These are phyloP conservation scores for Basidiobolus meristosporus DNA, from an alignment of 371 early-diverging fungal species.

Conservation along the genomic window DNA sequence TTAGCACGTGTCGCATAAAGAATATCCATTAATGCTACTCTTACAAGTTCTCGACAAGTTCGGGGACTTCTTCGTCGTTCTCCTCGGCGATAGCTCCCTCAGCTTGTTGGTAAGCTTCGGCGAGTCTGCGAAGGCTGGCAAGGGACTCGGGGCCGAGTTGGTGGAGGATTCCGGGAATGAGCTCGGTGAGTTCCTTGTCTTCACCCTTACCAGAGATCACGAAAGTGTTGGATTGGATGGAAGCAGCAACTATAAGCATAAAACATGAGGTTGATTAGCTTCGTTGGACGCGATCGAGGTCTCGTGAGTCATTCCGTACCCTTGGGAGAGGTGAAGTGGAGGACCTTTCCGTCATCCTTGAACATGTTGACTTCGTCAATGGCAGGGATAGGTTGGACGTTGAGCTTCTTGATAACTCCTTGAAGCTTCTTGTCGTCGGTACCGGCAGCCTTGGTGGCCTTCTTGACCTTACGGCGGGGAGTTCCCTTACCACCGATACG, in stretches of 20 bases:
- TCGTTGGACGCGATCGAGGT: too few relatives aligned
- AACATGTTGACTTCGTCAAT: slow-evolving; percentile 99
- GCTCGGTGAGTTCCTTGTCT: slow-evolving; percentile 51
- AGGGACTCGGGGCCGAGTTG: slow-evolving; percentile 92
- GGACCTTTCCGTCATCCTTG: slow-evolving; percentile 80
- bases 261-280: too few relatives aligned
- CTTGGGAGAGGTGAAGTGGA: slow-evolving; percentile 82
- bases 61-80: slow-evolving; percentile 56
- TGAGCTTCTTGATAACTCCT: slow-evolving; percentile 67
- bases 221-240: background rate
- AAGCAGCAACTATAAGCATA: background rate
- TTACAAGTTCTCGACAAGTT: slow-evolving; percentile 27
- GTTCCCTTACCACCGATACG: slow-evolving; percentile 83
- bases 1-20: too few relatives aligned
- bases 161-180: slow-evolving; percentile 84
- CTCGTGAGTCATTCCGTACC: slow-evolving; percentile 21
- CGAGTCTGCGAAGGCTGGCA: slow-evolving; percentile 68
- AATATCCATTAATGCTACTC: background rate
- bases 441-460: slow-evolving; percentile 39
- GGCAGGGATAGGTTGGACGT: slow-evolving; percentile 61
- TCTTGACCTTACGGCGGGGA: slow-evolving; percentile 87
- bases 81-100: slow-evolving; percentile 20
- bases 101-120: slow-evolving; percentile 58
- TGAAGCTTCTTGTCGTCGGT: slow-evolving; percentile 85
- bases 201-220: slow-evolving; percentile 1